These are phyloP conservation scores for Stachybotrys echinatus DNA, from an alignment of 2,329 filamentous ascomycete species.

Conservation along the genomic window DNA sequence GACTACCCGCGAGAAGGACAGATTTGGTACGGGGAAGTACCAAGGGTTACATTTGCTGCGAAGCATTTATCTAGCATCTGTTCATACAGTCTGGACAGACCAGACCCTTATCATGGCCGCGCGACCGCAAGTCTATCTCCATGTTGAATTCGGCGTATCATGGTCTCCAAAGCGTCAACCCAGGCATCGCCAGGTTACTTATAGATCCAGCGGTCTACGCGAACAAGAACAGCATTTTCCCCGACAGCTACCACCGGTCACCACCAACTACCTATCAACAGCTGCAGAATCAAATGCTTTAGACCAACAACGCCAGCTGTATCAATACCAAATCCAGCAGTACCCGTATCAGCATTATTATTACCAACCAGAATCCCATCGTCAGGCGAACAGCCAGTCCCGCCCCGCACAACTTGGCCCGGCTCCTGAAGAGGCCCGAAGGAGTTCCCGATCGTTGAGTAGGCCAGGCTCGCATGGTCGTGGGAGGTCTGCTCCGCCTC, in stretches of 20 bases:
- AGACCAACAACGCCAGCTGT: slow-evolving; percentile 6
- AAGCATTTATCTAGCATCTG: too few species aligned
- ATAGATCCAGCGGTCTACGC: slow-evolving; percentile 40
- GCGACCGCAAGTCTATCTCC: slow-evolving; percentile 36
- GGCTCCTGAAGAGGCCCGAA: slow-evolving; percentile 4
- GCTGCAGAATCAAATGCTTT: slow-evolving; percentile 3
- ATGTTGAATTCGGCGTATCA: slow-evolving; percentile 47
- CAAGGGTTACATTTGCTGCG: too few species aligned
- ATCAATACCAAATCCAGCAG: slow-evolving; percentile 7
- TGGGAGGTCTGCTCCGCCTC: slow-evolving; percentile 44
- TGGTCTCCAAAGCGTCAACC: slow-evolving; percentile 38
- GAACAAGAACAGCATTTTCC: slow-evolving; percentile 36
- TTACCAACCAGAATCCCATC: background rate
- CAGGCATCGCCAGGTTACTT: slow-evolving; percentile 39
- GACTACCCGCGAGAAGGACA: too few species aligned
- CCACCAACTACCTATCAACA: slow-evolving; percentile 35
- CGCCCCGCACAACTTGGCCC: background rate
- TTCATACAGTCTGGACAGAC: too few species aligned
- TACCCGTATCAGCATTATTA: slow-evolving; percentile 1
- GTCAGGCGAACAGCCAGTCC: too few species aligned
- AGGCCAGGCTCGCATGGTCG: slow-evolving; percentile 32
- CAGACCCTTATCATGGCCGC: slow-evolving; percentile 20
- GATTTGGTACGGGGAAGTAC: too few species aligned
- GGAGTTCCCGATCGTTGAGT: slow-evolving; percentile 14
- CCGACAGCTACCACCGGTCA: slow-evolving; percentile 38